Evolutionary conservation across 2,329 filamentous ascomycete genomes (phyloP).

Genomic region (Zymoseptoria tritici): DNA sequence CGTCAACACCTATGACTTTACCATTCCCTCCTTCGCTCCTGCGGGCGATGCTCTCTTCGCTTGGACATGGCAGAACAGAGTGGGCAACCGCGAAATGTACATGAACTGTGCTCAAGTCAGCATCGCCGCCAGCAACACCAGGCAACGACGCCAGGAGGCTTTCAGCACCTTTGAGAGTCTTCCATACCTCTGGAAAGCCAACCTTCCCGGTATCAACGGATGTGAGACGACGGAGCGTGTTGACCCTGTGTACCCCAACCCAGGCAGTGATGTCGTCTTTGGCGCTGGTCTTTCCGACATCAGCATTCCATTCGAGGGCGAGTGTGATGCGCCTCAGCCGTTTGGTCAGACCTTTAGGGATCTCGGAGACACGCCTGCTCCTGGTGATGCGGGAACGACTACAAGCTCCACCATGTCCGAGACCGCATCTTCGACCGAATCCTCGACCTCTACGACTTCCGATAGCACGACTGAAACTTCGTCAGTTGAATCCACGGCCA

Average conservation of each 20-base stretch:
- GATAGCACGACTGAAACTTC: neutral
- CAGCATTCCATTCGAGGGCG: conserved; percentile 19
- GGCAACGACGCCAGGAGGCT: conserved; percentile 12
- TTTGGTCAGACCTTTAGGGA: conserved; percentile 24
- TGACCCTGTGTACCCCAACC: conserved; percentile 36
- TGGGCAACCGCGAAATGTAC: conserved; percentile 75
- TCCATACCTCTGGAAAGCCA: conserved; percentile 39
- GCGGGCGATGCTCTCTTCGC: conserved; percentile 56
- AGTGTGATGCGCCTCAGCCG: conserved; percentile 26
- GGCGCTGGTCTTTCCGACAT: conserved; percentile 28
- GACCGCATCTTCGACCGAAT: neutral
- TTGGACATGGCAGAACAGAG: conserved; percentile 51
- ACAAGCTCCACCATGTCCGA: neutral
- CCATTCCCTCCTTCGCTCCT: conserved; percentile 57
- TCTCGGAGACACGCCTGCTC: conserved; percentile 6
- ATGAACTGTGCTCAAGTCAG: conserved; percentile 30
- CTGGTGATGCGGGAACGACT: conserved; percentile 2
- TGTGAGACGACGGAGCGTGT: conserved; percentile 33
- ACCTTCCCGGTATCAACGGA: conserved; percentile 34
- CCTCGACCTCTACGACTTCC: neutral
- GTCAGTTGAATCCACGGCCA: conserved; percentile 6
- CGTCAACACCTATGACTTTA: conserved; percentile 54
- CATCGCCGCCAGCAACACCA: conserved; percentile 37
- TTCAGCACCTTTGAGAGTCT: conserved; percentile 26
- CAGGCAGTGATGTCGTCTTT: conserved; percentile 35